Evolutionary conservation across 2,329 filamentous ascomycete species (phyloP).

Genomic region (Aspergillus calidoustus): DNA sequence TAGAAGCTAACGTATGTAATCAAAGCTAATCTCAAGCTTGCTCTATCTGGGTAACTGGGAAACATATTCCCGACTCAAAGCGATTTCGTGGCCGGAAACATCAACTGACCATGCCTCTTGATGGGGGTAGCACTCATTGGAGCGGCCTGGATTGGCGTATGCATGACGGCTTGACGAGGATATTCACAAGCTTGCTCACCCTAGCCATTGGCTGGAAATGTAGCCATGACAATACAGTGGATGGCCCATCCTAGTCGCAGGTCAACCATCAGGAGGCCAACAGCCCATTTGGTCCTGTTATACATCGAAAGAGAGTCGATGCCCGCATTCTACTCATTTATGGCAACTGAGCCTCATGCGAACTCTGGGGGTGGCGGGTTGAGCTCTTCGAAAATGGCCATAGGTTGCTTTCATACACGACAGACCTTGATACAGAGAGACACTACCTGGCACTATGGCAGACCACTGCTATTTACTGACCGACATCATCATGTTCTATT

Average conservation of each 20-base stretch:
- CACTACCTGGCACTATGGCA: too few species aligned
- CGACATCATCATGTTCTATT: too few species aligned
- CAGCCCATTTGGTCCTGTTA: slow-evolving; percentile 11
- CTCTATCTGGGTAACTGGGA: slow-evolving; percentile 18
- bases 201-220: slow-evolving; percentile 19
- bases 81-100: slow-evolving; percentile 15
- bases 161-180: slow-evolving; percentile 24
- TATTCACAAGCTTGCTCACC: slow-evolving; percentile 17
- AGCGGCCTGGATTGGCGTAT: slow-evolving; percentile 17
- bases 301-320: slow-evolving; percentile 7
- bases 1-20: slow-evolving; percentile 21
- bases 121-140: slow-evolving; percentile 3
- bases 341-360: background rate
- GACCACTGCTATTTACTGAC: too few species aligned
- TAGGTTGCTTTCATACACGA: too few species aligned
- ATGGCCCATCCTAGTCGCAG: slow-evolving; percentile 22
- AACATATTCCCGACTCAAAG: slow-evolving; percentile 13
- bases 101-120: slow-evolving; percentile 12
- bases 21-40: slow-evolving; percentile 17
- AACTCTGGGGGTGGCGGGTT: too few species aligned
- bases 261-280: slow-evolving; percentile 11
- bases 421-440: too few species aligned
- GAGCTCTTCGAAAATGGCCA: too few species aligned
- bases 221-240: slow-evolving; percentile 24
- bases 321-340: slow-evolving; percentile 12